Evolutionary conservation across 2,329 filamentous ascomycete species (phyloP).

Genomic region (Geosmithia morbida): DNA sequence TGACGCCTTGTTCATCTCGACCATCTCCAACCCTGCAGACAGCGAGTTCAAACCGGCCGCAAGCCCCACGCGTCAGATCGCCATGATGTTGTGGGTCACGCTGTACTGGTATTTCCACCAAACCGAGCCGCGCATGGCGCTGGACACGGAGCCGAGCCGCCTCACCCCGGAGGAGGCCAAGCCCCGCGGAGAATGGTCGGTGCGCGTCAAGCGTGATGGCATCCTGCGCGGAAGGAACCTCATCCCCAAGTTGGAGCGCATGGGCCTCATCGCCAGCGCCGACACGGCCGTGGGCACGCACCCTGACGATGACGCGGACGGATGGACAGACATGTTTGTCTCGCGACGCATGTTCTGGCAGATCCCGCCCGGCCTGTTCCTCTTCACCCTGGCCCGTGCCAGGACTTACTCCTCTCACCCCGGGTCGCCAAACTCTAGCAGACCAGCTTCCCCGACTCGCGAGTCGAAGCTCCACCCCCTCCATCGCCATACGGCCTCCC

Average conservation of each 20-base stretch:
- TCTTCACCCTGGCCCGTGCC: constrained; percentile 65
- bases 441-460: constrained; percentile 35
- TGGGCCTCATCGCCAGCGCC: constrained; percentile 69
- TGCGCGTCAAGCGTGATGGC: constrained; percentile 76
- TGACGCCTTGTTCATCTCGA: constrained; percentile 83
- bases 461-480: constrained; percentile 12
- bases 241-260: constrained; percentile 81
- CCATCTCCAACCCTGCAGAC: constrained; percentile 70
- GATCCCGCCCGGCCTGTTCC: constrained; percentile 69
- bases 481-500: not conserved
- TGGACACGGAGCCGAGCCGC: constrained; percentile 48
- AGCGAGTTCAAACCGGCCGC: constrained; percentile 65
- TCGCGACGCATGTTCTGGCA: constrained; percentile 82
- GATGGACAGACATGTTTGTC: constrained; percentile 72
- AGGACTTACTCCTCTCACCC: constrained; percentile 21
- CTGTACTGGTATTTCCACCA: constrained; percentile 98
- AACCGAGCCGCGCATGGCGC: constrained; percentile 49
- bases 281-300: constrained; percentile 61
- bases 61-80: constrained; percentile 77
- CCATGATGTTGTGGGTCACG: constrained; percentile 93
- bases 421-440: constrained; percentile 36
- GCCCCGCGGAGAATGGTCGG: constrained; percentile 74
- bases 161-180: constrained; percentile 54
- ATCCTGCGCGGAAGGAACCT: constrained; percentile 72
- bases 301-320: constrained; percentile 40